Base-by-base conservation (phyloP, 768 basidiomycete genomes). In the Boletus tylopilopsis region DNA sequence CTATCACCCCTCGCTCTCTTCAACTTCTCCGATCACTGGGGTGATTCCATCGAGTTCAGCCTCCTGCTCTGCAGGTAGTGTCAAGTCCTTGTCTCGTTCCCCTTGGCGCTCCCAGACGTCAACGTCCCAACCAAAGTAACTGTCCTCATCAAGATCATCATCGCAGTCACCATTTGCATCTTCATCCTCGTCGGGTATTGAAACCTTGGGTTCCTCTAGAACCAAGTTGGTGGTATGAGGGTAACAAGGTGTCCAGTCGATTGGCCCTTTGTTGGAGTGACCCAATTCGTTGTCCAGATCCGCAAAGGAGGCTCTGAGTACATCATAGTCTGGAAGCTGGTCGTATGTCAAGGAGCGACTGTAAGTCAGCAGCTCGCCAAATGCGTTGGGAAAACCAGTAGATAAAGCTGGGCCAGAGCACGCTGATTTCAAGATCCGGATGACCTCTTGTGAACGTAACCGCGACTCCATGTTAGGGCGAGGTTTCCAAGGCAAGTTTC, bases 241-340 rank as follows among this genome's bases (percentile, higher is more conserved):
- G 24, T 30, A 38, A 15, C 47, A 48, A 23, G 47, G 47, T 12
- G 47, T 48, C 47, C 47, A 48, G 39, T 48, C 47, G 12, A 48
- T 38, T 19, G 47, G 47, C n/a, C 39, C 39, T n/a, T 27, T 7
- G 18, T 25, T 9, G 15, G 32, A 25, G 25, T 11, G 27, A 30
- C 47, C 39, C n/a, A 34, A 3, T 34, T 13, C 33, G 15, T 34
- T 5, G 1, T 32, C 47, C 6, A 48, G 39, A 21, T 23, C 32
- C 15, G 6, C 24, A 25, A 41, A 41, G 18, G 24, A 34, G 22
- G 32, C 16, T 24, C 39, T 41, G 39, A 48, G 47, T 10, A 13
- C n/a, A 9, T 48, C 39, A 21, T 48, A 41, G 23, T 48, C 47
- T 2, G 47, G 47, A 34, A 48, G 22, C 9, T 48, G 47, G 18